phyloP scores from a whole-genome alignment of 139 green algal genomes.

The Tetradesmus lagerheimii region DNA sequence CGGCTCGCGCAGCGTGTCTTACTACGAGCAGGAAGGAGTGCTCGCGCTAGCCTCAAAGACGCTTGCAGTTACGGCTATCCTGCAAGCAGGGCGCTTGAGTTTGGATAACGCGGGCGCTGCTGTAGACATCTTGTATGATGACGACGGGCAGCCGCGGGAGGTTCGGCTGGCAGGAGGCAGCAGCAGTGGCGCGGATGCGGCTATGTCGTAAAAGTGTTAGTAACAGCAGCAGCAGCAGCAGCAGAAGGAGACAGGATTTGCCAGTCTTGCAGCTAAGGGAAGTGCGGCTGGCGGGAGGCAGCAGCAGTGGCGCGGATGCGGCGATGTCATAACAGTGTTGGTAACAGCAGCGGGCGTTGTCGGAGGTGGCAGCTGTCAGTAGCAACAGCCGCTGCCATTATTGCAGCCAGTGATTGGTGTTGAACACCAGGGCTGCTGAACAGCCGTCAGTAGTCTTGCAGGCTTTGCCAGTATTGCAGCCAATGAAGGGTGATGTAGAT shows the following conservation, averaged over 20 bases:
- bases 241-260: too few relatives aligned
- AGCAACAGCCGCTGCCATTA: too few relatives aligned
- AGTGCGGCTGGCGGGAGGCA: constrained; percentile 15
- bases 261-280: not conserved
- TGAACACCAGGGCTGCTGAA: too few relatives aligned
- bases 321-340: not conserved
- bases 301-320: not conserved
- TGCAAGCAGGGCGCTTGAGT: constrained; percentile 64
- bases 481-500: too few relatives aligned
- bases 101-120: constrained; percentile 51
- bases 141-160: constrained; percentile 24
- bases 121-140: constrained; percentile 60
- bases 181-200: not conserved
- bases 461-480: too few relatives aligned
- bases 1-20: constrained; percentile 7
- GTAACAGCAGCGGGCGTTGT: too few relatives aligned
- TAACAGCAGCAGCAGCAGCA: not conserved
- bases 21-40: constrained; percentile 46
- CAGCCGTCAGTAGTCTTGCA: too few relatives aligned
- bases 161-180: constrained; percentile 21
- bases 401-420: too few relatives aligned
- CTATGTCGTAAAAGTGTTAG: not conserved
- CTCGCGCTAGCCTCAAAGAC: constrained; percentile 55
- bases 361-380: too few relatives aligned
- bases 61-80: constrained; percentile 61